Percentiles rank a stretch among this genome's conserved stretches.
phyloP scores from a whole-genome alignment of 75 land plant species.

The Pseudotsuga menziesii region DNA sequence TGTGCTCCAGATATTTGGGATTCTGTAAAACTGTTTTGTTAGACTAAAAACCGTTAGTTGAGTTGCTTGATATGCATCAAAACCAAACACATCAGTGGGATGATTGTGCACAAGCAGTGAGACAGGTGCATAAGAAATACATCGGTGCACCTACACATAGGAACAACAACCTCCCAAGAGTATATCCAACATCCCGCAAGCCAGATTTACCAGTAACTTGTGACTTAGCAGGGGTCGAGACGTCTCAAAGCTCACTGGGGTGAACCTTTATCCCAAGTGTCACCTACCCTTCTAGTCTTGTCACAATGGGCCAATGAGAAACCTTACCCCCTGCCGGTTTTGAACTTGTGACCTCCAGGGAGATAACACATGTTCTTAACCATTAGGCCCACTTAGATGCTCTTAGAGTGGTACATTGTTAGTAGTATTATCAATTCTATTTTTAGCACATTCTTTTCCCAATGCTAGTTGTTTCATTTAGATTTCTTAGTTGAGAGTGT shows the following conservation, averaged over 20 bases:
- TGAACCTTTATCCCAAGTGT: no score
- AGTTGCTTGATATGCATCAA: conserved; percentile 36
- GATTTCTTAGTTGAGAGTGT: not conserved
- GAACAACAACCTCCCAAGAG: no score
- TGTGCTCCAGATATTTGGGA: conserved; percentile 42
- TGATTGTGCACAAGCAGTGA: conserved; percentile 30
- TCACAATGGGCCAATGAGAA: no score
- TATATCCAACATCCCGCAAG: no score
- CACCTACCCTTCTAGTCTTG: no score
- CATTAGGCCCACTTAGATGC: no score
- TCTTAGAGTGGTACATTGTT: not conserved
- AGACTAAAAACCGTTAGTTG: conserved; percentile 35
- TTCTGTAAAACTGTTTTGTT: conserved; percentile 39
- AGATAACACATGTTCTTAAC: no score
- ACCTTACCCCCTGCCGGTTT: no score
- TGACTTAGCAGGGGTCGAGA: no score
- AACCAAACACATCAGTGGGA: conserved; percentile 32
- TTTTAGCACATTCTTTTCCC: conserved; percentile 7
- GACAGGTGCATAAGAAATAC: conserved; percentile 31
- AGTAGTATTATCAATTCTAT: not conserved
- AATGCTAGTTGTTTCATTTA: not conserved
- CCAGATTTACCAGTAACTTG: no score
- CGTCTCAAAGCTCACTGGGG: no score
- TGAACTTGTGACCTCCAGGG: no score
- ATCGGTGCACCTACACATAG: conserved; percentile 36